Percentiles rank a stretch among this genome's conserved stretches.
Conservation (phyloP, 1,284 basidiomycete species). For the Marasmius sp. region DNA sequence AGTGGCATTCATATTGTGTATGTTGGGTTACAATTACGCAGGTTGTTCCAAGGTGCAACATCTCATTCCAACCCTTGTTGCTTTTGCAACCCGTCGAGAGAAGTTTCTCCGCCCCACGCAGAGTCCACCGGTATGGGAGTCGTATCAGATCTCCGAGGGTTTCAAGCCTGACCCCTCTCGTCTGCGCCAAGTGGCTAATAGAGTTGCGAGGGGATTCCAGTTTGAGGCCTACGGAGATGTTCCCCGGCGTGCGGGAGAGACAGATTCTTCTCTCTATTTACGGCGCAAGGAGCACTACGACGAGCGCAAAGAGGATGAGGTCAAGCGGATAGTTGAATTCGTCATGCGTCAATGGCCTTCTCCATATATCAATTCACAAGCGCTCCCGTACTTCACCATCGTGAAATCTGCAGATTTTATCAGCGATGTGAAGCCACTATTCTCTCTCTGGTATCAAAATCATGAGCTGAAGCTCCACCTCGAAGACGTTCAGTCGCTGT, state of each 20-base stretch:
- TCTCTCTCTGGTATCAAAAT: not conserved
- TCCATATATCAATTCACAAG: not conserved
- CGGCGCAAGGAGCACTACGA: not conserved
- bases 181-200: not conserved
- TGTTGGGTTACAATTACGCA: not conserved
- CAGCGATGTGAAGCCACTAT: not conserved
- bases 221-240: not conserved
- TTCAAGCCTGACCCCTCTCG: not conserved
- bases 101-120: not conserved
- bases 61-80: not conserved
- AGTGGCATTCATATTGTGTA: constrained; percentile 5
- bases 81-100: not conserved
- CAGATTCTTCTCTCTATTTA: not conserved
- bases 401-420: not conserved
- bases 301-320: not conserved
- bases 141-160: not conserved
- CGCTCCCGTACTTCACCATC: not conserved
- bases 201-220: not conserved
- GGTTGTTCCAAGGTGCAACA: not conserved
- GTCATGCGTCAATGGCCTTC: not conserved
- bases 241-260: not conserved
- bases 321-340: not conserved
- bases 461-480: not conserved
- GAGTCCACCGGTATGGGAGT: not conserved
- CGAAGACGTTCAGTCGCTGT: not conserved